These are phyloP conservation scores for Cytospora piceicola DNA, from an alignment of 2,329 filamentous ascomycete species.

Conservation along the genomic window DNA sequence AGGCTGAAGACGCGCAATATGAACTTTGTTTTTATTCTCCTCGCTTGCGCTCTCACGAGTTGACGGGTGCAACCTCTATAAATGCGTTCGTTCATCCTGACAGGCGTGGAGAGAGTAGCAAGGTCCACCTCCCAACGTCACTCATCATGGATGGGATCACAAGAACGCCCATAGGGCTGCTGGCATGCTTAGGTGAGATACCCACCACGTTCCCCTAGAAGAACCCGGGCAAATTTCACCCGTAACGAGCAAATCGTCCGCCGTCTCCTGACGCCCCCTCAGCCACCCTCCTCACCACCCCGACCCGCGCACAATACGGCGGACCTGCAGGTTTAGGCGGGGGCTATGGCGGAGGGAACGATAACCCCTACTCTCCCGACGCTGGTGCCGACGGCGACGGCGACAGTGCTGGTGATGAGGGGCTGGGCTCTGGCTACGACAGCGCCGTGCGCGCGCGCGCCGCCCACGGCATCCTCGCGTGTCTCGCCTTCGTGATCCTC, in stretches of 20 bases:
- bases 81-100: background rate
- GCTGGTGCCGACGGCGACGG: background rate
- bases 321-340: conserved; percentile 13
- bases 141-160: background rate
- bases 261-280: background rate
- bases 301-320: conserved; percentile 20
- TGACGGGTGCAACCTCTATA: background rate
- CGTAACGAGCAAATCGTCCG: background rate
- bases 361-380: background rate
- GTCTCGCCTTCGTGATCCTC: conserved; percentile 31
- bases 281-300: background rate
- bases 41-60: background rate
- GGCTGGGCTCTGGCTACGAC: conserved; percentile 1
- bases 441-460: background rate
- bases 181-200: background rate
- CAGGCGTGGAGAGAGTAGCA: background rate
- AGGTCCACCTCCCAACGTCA: too few relatives aligned
- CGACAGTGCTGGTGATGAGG: background rate
- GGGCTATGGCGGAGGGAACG: background rate
- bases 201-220: background rate
- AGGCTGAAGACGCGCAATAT: background rate
- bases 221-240: background rate
- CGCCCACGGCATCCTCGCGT: conserved; percentile 32
- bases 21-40: background rate
- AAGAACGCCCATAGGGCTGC: background rate